Conservation (phyloP, 164 flowering plant genomes). For the Hamamelis virginiana region DNA sequence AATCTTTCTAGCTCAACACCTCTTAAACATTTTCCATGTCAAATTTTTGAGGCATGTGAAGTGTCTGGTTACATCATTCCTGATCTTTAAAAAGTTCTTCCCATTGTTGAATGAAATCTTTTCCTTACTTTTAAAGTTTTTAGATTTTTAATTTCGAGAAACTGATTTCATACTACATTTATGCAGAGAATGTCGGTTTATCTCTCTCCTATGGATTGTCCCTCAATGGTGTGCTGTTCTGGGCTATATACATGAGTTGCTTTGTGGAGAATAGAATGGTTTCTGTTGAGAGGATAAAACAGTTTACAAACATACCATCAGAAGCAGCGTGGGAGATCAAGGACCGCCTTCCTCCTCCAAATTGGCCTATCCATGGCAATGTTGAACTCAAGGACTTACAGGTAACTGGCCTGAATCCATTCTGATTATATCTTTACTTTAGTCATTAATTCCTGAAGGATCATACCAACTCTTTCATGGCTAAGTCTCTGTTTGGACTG, state of each 20-base stretch:
- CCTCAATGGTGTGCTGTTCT: slow-evolving; percentile 65
- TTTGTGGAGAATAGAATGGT: slow-evolving; percentile 86
- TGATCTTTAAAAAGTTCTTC: too few species aligned
- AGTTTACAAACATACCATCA: slow-evolving; percentile 70
- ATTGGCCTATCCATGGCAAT: slow-evolving; percentile 83
- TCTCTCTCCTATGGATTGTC: slow-evolving; percentile 91
- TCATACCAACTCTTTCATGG: too few species aligned
- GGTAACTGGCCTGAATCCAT: slow-evolving; percentile 34
- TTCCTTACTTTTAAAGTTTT: background rate
- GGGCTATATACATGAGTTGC: slow-evolving; percentile 69
- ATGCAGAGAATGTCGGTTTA: slow-evolving; percentile 75
- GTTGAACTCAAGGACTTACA: slow-evolving; percentile 67
- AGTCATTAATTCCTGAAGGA: too few species aligned
- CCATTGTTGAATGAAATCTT: background rate
- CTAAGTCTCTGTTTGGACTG: too few species aligned
- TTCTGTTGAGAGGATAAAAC: slow-evolving; percentile 90
- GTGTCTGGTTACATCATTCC: too few species aligned
- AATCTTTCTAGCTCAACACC: background rate
- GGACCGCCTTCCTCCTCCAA: slow-evolving; percentile 57
- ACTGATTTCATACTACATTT: background rate
- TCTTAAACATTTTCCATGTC: too few species aligned
- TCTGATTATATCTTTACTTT: background rate
- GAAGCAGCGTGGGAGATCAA: slow-evolving; percentile 79
- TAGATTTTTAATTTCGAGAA: background rate
- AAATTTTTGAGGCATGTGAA: too few species aligned